These are phyloP conservation scores for Jacaranda copaia DNA, from an alignment of 257 asterid genomes.

Conservation along the genomic window DNA sequence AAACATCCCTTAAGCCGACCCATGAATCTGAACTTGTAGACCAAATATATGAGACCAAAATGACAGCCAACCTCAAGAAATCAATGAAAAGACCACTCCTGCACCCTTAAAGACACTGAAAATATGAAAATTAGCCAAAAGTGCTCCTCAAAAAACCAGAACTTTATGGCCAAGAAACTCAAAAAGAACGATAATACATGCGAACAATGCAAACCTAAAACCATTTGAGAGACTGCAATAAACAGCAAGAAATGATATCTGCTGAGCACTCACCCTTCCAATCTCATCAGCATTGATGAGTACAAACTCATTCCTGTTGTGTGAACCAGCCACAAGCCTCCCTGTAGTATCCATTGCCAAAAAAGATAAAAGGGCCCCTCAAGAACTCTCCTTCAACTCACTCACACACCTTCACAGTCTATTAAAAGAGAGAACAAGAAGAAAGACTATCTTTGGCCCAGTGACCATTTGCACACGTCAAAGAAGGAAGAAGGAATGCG, in stretches of 20 bases:
- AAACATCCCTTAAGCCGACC: constrained; percentile 26
- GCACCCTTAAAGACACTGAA: constrained; percentile 33
- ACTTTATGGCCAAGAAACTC: constrained; percentile 21
- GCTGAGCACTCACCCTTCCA: constrained; percentile 71
- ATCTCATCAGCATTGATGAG: constrained; percentile 96
- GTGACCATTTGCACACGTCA: constrained; percentile 45
- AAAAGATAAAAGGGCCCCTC: constrained; percentile 14
- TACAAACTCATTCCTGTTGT: constrained; percentile 90
- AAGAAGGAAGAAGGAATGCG: constrained; percentile 33
- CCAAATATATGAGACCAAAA: neutral
- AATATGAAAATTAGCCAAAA: constrained; percentile 28
- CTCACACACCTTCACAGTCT: constrained; percentile 37
- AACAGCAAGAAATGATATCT: constrained; percentile 20
- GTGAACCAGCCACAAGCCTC: constrained; percentile 96
- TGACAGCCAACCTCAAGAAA: constrained; percentile 10
- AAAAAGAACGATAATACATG: neutral
- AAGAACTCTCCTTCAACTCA: constrained; percentile 26
- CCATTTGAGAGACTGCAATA: neutral
- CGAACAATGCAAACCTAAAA: neutral
- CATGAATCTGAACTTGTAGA: constrained; percentile 31
- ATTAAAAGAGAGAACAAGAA: constrained; percentile 37
- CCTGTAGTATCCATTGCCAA: constrained; percentile 75
- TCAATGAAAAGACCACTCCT: constrained; percentile 28
- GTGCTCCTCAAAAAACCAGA: constrained; percentile 27
- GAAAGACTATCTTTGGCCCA: constrained; percentile 35